phyloP scores from a whole-genome alignment of 805 yeast species.

The Cyberlindnera mycetangii region DNA sequence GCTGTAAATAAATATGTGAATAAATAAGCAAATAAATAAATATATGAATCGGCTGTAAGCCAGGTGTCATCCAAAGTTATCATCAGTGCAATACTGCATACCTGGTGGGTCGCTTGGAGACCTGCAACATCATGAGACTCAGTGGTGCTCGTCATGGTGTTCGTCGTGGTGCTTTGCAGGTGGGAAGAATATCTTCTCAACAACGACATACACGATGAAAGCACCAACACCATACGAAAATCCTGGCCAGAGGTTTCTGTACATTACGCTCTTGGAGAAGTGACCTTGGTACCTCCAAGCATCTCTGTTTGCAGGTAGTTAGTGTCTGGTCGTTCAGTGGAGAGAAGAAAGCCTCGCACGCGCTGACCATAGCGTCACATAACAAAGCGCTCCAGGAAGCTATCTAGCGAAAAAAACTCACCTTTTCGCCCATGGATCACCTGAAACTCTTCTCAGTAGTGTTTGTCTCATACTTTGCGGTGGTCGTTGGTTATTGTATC shows the following conservation, averaged over 20 bases:
- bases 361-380: too few relatives aligned
- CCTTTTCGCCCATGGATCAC: slow-evolving; percentile 52
- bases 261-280: slow-evolving; percentile 67
- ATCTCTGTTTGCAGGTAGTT: slow-evolving; percentile 46
- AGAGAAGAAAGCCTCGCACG: too few relatives aligned
- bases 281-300: slow-evolving; percentile 91
- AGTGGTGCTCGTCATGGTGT: slow-evolving; percentile 2
- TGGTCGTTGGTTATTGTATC: too few relatives aligned
- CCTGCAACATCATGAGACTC: not conserved
- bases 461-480: slow-evolving; percentile 27
- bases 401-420: too few relatives aligned
- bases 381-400: too few relatives aligned
- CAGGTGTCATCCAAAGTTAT: too few relatives aligned
- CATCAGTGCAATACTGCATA: not conserved
- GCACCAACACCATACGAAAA: slow-evolving; percentile 76
- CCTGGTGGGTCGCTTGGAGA: too few relatives aligned
- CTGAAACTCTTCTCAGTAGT: slow-evolving; percentile 20
- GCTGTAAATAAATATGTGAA: not conserved
- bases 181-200: slow-evolving; percentile 26
- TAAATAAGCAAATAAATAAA: slow-evolving; percentile 1
- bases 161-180: slow-evolving; percentile 16
- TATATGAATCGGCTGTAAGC: too few relatives aligned
- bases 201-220: slow-evolving; percentile 57
- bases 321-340: slow-evolving; percentile 1
- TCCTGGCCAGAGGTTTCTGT: slow-evolving; percentile 75